Percentiles rank a stretch among this genome's conserved stretches.
These are phyloP conservation scores for Kluyveromyces nonfermentans DNA, from an alignment of 805 yeast species.

Conservation along the genomic window DNA sequence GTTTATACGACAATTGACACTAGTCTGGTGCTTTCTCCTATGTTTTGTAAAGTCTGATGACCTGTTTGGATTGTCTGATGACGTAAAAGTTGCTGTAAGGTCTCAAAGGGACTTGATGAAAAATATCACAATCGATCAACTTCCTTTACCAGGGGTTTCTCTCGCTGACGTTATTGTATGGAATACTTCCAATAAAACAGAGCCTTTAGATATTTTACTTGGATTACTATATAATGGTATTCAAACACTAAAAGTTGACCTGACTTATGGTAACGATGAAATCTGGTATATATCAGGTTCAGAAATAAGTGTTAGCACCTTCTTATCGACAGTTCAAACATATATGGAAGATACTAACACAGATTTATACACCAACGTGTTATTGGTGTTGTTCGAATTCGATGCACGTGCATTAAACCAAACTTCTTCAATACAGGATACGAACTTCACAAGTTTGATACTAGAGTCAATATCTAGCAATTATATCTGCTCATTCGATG, in stretches of 20 bases:
- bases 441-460: slow-evolving; percentile 19
- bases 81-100: slow-evolving; percentile 30
- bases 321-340: slow-evolving; percentile 23
- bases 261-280: slow-evolving; percentile 44
- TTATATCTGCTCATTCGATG: slow-evolving; percentile 25
- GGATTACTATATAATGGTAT: slow-evolving; percentile 36
- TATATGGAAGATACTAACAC: slow-evolving; percentile 37
- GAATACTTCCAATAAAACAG: slow-evolving; percentile 26
- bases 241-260: slow-evolving; percentile 40
- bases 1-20: background rate
- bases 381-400: slow-evolving; percentile 34
- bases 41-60: slow-evolving; percentile 1
- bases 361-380: slow-evolving; percentile 35
- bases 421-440: slow-evolving; percentile 1
- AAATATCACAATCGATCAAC: slow-evolving; percentile 33
- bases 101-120: slow-evolving; percentile 40
- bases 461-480: slow-evolving; percentile 11
- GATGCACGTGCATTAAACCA: slow-evolving; percentile 5
- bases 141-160: slow-evolving; percentile 30
- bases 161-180: slow-evolving; percentile 23
- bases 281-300: slow-evolving; percentile 19
- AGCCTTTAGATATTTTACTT: slow-evolving; percentile 23
- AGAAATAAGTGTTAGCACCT: slow-evolving; percentile 15
- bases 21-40: background rate
- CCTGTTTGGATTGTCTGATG: slow-evolving; percentile 29